Evolutionary conservation across 208 protist species (phyloP).

Genomic region (Leishmania tropica): DNA sequence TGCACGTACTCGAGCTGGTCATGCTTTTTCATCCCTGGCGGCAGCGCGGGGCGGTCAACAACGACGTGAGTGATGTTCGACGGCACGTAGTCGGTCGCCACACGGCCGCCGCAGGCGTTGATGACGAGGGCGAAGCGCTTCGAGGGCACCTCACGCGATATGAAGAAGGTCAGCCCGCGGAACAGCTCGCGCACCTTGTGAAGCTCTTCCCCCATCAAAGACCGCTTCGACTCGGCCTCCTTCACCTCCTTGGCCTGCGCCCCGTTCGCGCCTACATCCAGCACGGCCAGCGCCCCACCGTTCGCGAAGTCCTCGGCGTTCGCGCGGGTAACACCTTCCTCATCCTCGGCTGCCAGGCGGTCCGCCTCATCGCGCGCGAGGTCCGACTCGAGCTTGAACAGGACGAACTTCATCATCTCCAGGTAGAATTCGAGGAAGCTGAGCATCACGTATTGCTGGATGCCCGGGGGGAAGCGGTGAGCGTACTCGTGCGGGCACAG

Average conservation of each 20-base stretch:
- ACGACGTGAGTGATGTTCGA: conserved; percentile 88
- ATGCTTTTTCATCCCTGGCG: conserved; percentile 51
- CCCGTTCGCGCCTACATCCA: conserved; percentile 28
- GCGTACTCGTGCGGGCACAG: conserved; percentile 97
- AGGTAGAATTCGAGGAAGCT: conserved; percentile 98
- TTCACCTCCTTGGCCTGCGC: conserved; percentile 33
- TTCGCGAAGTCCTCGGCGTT: conserved; percentile 36
- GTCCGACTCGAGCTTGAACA: conserved; percentile 96
- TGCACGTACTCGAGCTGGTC: conserved; percentile 93
- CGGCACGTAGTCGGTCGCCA: conserved; percentile 68
- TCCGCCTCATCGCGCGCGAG: conserved; percentile 61
- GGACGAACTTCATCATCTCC: conserved; percentile 96
- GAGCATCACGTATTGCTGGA: conserved; percentile 96
- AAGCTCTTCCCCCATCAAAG: conserved; percentile 65
- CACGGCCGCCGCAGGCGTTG: conserved; percentile 84
- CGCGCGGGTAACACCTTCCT: conserved; percentile 24
- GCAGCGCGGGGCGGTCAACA: conserved; percentile 80
- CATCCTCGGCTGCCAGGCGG: conserved; percentile 48
- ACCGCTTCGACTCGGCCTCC: conserved; percentile 41
- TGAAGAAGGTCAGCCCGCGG: conserved; percentile 79
- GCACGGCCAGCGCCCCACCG: conserved; percentile 26
- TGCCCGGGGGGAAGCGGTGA: conserved; percentile 93
- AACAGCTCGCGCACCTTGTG: conserved; percentile 69
- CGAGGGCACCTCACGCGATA: conserved; percentile 90
- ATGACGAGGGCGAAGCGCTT: conserved; percentile 93